These are phyloP conservation scores for Raffaelea ambrosiae DNA, from an alignment of 2,329 filamentous ascomycete genomes.

Conservation along the genomic window DNA sequence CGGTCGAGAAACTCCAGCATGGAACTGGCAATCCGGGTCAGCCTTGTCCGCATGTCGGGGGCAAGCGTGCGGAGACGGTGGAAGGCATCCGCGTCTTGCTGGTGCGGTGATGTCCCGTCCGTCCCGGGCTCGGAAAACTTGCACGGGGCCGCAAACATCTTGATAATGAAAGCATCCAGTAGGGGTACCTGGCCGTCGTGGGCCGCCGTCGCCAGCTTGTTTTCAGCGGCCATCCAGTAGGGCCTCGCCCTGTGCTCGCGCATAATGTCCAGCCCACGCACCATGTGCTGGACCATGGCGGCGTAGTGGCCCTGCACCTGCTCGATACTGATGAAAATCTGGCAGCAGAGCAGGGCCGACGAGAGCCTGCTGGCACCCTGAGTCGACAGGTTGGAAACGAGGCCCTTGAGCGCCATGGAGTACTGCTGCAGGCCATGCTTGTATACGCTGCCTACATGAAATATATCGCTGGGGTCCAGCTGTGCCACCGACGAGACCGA, in stretches of 20 bases:
- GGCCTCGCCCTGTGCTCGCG: constrained; percentile 28
- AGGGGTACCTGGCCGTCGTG: constrained; percentile 21
- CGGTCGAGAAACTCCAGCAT: constrained; percentile 24
- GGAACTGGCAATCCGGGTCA: constrained; percentile 22
- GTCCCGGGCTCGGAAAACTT: constrained; percentile 26
- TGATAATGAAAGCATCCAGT: constrained; percentile 33
- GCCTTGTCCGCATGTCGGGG: constrained; percentile 26
- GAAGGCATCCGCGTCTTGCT: constrained; percentile 14
- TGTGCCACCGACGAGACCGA: constrained; percentile 26
- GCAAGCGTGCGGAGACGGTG: constrained; percentile 24
- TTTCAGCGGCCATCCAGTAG: constrained; percentile 31
- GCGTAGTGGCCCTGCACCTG: constrained; percentile 30
- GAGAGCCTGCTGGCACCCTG: constrained; percentile 21
- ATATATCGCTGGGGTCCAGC: constrained; percentile 15
- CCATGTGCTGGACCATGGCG: constrained; percentile 33
- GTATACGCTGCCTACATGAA: too few species aligned
- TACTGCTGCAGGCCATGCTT: constrained; percentile 35
- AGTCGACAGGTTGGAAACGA: constrained; percentile 28
- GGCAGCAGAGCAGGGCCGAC: constrained; percentile 35
- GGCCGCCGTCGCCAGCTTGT: too few species aligned
- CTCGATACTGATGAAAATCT: constrained; percentile 38
- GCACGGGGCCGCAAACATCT: constrained; percentile 32
- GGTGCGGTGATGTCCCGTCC: constrained; percentile 14
- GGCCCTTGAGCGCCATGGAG: constrained; percentile 28
- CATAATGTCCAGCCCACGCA: constrained; percentile 34